These are phyloP conservation scores for Viola pubescens DNA, from an alignment of 441 rosid species.

Conservation along the genomic window DNA sequence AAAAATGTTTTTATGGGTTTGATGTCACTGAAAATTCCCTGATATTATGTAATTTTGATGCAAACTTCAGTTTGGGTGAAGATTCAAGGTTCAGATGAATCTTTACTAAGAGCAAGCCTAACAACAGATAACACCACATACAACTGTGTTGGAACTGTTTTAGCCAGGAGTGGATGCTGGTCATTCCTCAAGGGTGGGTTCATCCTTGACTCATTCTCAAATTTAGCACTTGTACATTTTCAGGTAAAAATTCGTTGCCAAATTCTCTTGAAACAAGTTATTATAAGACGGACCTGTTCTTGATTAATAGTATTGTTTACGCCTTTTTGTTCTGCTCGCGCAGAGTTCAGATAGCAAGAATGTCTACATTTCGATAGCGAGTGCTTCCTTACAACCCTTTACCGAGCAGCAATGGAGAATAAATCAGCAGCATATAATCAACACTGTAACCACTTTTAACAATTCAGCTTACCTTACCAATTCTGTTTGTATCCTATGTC, in stretches of 20 bases:
- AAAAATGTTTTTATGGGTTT: too few species aligned
- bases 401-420: conserved; percentile 56
- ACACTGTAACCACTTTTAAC: conserved; percentile 32
- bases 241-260: conserved; percentile 25
- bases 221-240: conserved; percentile 35
- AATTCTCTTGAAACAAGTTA: not conserved
- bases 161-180: conserved; percentile 65
- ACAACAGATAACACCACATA: conserved; percentile 37
- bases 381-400: conserved; percentile 43
- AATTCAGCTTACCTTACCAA: not conserved
- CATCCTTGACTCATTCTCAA: conserved; percentile 41
- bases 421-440: conserved; percentile 47
- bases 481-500: not conserved
- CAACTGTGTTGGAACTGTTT: conserved; percentile 57
- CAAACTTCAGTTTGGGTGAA: conserved; percentile 53
- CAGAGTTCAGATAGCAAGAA: conserved; percentile 34
- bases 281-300: not conserved
- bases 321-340: not conserved
- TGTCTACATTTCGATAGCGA: conserved; percentile 29
- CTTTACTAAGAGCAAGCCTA: conserved; percentile 52
- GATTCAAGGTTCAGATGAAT: conserved; percentile 42
- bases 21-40: too few species aligned
- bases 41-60: too few species aligned
- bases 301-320: not conserved
- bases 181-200: conserved; percentile 94